Percentiles rank a stretch among this genome's conserved stretches.
phyloP scores from a whole-genome alignment of 2,329 filamentous ascomycete species.

The Rachicladosporium sp. region DNA sequence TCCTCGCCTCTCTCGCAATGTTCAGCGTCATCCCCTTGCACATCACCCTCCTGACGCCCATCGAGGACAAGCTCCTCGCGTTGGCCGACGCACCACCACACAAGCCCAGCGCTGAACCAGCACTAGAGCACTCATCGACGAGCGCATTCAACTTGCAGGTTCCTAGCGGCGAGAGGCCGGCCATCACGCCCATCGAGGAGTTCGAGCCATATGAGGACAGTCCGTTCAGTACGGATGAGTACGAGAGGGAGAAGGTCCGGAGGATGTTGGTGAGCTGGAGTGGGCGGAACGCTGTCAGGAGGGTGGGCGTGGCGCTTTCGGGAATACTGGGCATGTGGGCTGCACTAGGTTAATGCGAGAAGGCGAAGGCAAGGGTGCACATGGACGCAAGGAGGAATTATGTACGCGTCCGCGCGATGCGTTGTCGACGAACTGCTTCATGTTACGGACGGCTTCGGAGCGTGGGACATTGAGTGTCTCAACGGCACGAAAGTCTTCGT shows the following conservation, averaged over 20 bases:
- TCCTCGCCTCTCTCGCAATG: constrained; percentile 6
- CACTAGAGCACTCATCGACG: background rate
- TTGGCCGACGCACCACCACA: constrained; percentile 4
- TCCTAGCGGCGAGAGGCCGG: constrained; percentile 1
- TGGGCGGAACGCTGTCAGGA: constrained; percentile 4
- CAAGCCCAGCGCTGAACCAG: background rate
- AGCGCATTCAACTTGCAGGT: constrained; percentile 1
- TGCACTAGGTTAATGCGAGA: background rate
- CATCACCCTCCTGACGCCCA: constrained; percentile 5
- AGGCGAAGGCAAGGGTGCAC: too few species aligned
- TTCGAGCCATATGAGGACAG: constrained; percentile 11
- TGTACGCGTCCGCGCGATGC: too few species aligned
- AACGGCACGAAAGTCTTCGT: too few species aligned
- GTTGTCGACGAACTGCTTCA: too few species aligned
- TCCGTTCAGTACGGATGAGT: constrained; percentile 7
- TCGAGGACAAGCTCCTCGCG: constrained; percentile 6
- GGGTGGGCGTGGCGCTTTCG: constrained; percentile 4
- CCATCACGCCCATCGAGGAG: constrained; percentile 9
- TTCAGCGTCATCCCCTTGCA: constrained; percentile 8
- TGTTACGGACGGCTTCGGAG: too few species aligned
- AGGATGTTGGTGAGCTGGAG: constrained; percentile 9
- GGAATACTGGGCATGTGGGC: constrained; percentile 7
- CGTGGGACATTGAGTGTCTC: too few species aligned
- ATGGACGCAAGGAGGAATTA: too few species aligned
- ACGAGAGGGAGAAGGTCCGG: constrained; percentile 9